A percentile compares a stretch with the other conserved stretches of the same genome.
These are phyloP conservation scores for Verbascum thapsus DNA, from an alignment of 257 asterid species.

Conservation along the genomic window DNA sequence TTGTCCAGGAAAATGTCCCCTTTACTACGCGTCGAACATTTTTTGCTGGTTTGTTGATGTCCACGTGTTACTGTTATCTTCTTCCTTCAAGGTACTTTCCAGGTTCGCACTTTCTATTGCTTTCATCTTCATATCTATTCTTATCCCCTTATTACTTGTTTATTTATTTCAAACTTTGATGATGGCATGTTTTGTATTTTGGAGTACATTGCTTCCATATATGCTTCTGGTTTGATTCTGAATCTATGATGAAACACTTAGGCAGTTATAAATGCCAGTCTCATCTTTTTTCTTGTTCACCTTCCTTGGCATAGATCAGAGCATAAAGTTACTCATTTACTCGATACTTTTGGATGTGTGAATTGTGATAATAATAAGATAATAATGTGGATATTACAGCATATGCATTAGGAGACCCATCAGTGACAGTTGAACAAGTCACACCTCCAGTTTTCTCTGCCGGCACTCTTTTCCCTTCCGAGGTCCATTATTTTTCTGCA, in stretches of 20 bases:
- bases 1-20: conserved; percentile 37
- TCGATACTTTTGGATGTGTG: neutral
- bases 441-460: conserved; percentile 70
- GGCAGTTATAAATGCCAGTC: too few species aligned
- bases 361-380: too few species aligned
- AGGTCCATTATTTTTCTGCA: conserved; percentile 50
- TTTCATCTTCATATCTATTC: neutral
- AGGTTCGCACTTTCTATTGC: conserved; percentile 61
- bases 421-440: conserved; percentile 85
- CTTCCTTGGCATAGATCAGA: too few species aligned
- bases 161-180: neutral
- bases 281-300: neutral
- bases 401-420: conserved; percentile 84
- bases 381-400: conserved; percentile 49
- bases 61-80: conserved; percentile 45
- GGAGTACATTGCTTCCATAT: too few species aligned
- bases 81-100: conserved; percentile 76
- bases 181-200: neutral
- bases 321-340: neutral
- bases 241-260: too few species aligned
- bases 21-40: conserved; percentile 60
- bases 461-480: conserved; percentile 76
- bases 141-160: neutral
- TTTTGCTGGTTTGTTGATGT: conserved; percentile 55
- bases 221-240: too few species aligned